Evolutionary conservation across 345 rosid genomes (phyloP).

Genomic region (Sisymbrium irio): DNA sequence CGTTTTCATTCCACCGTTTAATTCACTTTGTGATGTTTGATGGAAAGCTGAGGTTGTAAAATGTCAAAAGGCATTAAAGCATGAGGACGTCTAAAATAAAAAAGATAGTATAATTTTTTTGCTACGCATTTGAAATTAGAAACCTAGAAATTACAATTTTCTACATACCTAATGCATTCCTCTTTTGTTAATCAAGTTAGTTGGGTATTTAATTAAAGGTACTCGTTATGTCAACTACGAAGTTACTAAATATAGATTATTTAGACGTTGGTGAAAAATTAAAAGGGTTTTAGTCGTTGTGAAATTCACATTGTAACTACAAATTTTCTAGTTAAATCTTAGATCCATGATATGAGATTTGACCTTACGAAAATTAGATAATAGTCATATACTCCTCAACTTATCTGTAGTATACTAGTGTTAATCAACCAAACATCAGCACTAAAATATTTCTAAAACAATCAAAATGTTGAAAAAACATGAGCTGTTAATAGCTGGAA

Average conservation of each 20-base stretch:
- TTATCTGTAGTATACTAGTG: neutral
- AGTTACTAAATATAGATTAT: neutral
- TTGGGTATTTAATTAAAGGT: neutral
- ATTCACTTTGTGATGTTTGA: neutral
- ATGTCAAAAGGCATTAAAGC: slow-evolving; percentile 22
- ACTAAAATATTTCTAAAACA: neutral
- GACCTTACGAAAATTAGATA: neutral
- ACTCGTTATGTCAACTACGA: slow-evolving; percentile 7
- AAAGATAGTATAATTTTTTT: neutral
- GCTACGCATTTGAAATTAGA: slow-evolving; percentile 2
- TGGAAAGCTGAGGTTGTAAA: slow-evolving; percentile 10
- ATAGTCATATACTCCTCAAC: neutral
- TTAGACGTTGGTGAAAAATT: neutral
- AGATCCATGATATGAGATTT: neutral
- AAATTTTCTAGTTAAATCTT: neutral
- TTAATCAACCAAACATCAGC: neutral
- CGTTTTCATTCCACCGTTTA: slow-evolving; percentile 16
- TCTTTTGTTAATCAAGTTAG: slow-evolving; percentile 23
- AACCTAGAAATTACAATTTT: neutral
- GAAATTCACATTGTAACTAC: slow-evolving; percentile 10
- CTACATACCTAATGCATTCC: slow-evolving; percentile 25
- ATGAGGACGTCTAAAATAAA: neutral
- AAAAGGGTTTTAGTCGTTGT: neutral
- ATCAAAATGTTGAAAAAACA: slow-evolving; percentile 1
- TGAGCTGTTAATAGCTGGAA: slow-evolving; percentile 30